Evolutionary conservation across 495 filamentous ascomycete species (phyloP).

Genomic region (Hyaloscypha variabilis): DNA sequence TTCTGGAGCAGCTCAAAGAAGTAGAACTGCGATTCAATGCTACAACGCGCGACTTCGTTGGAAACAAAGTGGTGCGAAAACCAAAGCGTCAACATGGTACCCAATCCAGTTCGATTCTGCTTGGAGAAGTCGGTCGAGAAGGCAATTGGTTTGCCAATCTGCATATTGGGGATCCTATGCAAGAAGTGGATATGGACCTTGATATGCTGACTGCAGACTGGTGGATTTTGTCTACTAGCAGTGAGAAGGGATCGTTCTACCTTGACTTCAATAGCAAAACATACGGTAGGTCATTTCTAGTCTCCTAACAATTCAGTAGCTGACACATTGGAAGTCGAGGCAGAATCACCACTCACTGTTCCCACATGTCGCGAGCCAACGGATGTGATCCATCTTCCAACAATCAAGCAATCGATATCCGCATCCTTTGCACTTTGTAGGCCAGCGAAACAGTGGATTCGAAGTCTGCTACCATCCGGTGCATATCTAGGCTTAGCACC

Average conservation of each 20-base stretch:
- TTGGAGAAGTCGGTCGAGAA: slow-evolving; percentile 21
- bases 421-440: slow-evolving; percentile 20
- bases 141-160: slow-evolving; percentile 22
- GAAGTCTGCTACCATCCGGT: slow-evolving; percentile 10
- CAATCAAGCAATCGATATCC: slow-evolving; percentile 3
- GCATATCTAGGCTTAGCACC: slow-evolving; percentile 23
- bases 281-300: not conserved
- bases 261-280: slow-evolving; percentile 14
- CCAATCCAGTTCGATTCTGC: slow-evolving; percentile 2
- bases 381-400: slow-evolving; percentile 14
- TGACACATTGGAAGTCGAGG: not conserved
- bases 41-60: slow-evolving; percentile 9
- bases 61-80: slow-evolving; percentile 18
- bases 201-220: slow-evolving; percentile 23
- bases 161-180: slow-evolving; percentile 16
- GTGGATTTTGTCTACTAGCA: slow-evolving; percentile 19
- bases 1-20: slow-evolving; percentile 7
- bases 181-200: slow-evolving; percentile 20
- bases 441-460: slow-evolving; percentile 17
- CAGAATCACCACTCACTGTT: slow-evolving; percentile 9
- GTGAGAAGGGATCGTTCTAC: slow-evolving; percentile 18
- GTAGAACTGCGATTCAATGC: slow-evolving; percentile 10
- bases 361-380: slow-evolving; percentile 17
- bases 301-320: not conserved
- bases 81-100: slow-evolving; percentile 12